These are phyloP conservation scores for Myrmaecium sp. DNA, from an alignment of 2,329 filamentous ascomycete species.

Conservation along the genomic window DNA sequence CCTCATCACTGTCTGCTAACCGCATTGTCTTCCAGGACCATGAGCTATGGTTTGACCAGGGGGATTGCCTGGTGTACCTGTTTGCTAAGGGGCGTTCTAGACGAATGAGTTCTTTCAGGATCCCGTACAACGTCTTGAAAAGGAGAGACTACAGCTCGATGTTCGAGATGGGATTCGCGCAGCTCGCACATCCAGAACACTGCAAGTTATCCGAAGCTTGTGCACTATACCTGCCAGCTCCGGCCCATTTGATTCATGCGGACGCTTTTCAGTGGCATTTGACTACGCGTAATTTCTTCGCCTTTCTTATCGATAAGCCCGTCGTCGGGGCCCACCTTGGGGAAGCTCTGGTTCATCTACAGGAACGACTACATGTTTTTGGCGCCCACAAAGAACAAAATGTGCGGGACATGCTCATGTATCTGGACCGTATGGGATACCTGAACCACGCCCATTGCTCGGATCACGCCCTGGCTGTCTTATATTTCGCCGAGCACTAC, in stretches of 20 bases:
- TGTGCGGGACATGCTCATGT: constrained; percentile 47
- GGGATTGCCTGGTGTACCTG: constrained; percentile 54
- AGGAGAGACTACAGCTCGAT: constrained; percentile 42
- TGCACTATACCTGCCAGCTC: constrained; percentile 56
- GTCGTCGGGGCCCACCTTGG: constrained; percentile 54
- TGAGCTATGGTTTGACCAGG: constrained; percentile 51
- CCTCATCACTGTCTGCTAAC: constrained; percentile 4
- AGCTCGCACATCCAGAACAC: constrained; percentile 12
- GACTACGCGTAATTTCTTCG: constrained; percentile 58
- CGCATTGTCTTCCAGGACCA: constrained; percentile 37
- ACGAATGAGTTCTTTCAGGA: constrained; percentile 48
- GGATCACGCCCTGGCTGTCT: constrained; percentile 48
- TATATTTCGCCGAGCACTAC: constrained; percentile 52
- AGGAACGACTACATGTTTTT: constrained; percentile 47
- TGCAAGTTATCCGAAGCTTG: constrained; percentile 7
- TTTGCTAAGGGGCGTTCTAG: constrained; percentile 48
- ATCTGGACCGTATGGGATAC: constrained; percentile 54
- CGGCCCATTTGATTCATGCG: constrained; percentile 33
- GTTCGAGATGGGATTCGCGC: constrained; percentile 30
- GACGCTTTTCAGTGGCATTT: constrained; percentile 47
- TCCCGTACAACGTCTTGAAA: constrained; percentile 43
- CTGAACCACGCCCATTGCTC: constrained; percentile 47
- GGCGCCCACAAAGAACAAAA: constrained; percentile 33
- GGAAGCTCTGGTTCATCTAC: constrained; percentile 43
- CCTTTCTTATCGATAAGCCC: constrained; percentile 48